Conservation (phyloP, 2,329 filamentous ascomycete genomes). For the Leptographium procerum region DNA sequence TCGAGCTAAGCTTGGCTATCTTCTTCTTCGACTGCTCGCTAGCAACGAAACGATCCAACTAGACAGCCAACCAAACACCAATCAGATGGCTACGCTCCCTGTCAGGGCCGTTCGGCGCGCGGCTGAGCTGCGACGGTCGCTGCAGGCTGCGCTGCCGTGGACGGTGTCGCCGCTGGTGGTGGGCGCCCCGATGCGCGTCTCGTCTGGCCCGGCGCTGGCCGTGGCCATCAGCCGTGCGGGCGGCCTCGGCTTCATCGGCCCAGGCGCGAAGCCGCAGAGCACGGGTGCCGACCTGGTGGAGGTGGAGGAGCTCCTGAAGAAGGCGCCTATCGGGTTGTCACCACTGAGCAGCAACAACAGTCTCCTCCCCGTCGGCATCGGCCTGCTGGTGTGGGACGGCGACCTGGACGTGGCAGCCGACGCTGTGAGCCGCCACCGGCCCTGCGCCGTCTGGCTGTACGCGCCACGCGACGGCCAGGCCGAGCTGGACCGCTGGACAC, state of each 20-base stretch:
- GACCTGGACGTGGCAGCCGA: slow-evolving; percentile 29
- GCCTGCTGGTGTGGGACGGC: slow-evolving; percentile 47
- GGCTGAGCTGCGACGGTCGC: neutral
- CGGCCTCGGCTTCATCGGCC: slow-evolving; percentile 23
- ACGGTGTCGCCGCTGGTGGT: slow-evolving; percentile 25
- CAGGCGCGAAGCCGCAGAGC: slow-evolving; percentile 8
- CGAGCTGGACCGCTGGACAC: slow-evolving; percentile 16
- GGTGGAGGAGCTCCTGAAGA: neutral
- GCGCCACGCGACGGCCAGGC: slow-evolving; percentile 37
- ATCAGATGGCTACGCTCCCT: neutral
- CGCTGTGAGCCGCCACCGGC: slow-evolving; percentile 38
- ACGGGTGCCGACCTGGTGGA: slow-evolving; percentile 2
- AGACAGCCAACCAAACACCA: neutral
- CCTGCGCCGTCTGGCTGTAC: slow-evolving; percentile 57
- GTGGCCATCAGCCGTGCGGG: slow-evolving; percentile 28
- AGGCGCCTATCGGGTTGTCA: slow-evolving; percentile 20
- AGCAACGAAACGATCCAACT: neutral
- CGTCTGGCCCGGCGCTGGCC: slow-evolving; percentile 25
- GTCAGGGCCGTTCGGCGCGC: slow-evolving; percentile 6
- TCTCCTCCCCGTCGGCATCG: slow-evolving; percentile 43
- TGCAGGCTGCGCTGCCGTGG: slow-evolving; percentile 22
- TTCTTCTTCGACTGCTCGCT: neutral
- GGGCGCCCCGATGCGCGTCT: slow-evolving; percentile 29
- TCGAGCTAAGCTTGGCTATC: neutral
- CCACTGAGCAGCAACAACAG: neutral